These are phyloP conservation scores for Trichoderma cornu-damae DNA, from an alignment of 2,329 filamentous ascomycete genomes.

Conservation along the genomic window DNA sequence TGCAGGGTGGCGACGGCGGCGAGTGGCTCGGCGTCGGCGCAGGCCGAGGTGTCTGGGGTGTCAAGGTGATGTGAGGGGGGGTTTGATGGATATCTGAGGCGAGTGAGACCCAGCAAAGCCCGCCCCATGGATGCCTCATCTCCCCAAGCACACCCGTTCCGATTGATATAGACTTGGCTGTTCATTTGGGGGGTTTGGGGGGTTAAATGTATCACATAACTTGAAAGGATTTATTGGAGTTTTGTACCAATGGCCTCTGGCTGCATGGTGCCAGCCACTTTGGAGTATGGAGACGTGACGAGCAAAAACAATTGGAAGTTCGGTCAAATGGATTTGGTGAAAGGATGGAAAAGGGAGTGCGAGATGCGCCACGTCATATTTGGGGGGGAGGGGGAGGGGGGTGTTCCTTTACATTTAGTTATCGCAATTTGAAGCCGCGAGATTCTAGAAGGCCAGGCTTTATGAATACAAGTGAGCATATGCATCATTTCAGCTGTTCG, in stretches of 20 bases:
- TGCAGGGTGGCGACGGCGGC: slow-evolving; percentile 61
- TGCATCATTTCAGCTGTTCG: background rate
- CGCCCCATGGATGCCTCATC: background rate
- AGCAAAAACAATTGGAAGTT: slow-evolving; percentile 17
- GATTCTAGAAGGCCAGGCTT: slow-evolving; percentile 5
- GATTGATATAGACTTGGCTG: slow-evolving; percentile 15
- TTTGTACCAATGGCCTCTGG: slow-evolving; percentile 15
- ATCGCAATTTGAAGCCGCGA: slow-evolving; percentile 15
- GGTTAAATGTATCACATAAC: slow-evolving; percentile 13
- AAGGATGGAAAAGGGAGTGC: slow-evolving; percentile 8
- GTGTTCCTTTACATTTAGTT: slow-evolving; percentile 10
- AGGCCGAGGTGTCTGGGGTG: slow-evolving; percentile 76
- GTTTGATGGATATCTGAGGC: background rate
- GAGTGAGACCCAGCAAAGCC: background rate
- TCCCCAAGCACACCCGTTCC: background rate
- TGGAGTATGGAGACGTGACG: slow-evolving; percentile 15
- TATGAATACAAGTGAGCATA: slow-evolving; percentile 16
- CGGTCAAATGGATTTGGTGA: slow-evolving; percentile 12
- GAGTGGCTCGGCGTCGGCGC: slow-evolving; percentile 83
- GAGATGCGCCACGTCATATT: slow-evolving; percentile 8
- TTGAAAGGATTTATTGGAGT: slow-evolving; percentile 10
- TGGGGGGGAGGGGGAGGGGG: too few relatives aligned
- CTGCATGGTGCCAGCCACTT: background rate
- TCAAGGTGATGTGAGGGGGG: slow-evolving; percentile 40
- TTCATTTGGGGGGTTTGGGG: background rate